Percentiles rank a stretch among this genome's conserved stretches.
phyloP scores from a whole-genome alignment of 1,284 basidiomycete genomes.

The Ganoderma sinense region DNA sequence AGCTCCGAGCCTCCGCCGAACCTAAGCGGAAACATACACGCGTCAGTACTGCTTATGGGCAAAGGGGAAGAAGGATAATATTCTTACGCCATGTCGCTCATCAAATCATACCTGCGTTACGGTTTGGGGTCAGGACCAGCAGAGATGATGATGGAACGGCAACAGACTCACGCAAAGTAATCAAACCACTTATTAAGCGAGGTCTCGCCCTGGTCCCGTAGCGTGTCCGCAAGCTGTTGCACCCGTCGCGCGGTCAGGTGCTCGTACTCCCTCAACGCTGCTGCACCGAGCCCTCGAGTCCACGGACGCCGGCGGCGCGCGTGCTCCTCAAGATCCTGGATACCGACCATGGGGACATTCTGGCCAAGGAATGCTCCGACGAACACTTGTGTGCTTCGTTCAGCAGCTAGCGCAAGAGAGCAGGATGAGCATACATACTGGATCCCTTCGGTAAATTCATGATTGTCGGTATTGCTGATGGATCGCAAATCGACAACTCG shows the following conservation, averaged over 20 bases:
- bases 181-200: constrained; percentile 32
- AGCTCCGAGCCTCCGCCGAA: constrained; percentile 35
- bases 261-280: constrained; percentile 34
- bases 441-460: neutral
- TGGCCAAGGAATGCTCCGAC: neutral
- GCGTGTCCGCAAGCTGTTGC: constrained; percentile 24
- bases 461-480: neutral
- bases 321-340: constrained; percentile 27
- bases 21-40: constrained; percentile 3
- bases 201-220: constrained; percentile 24
- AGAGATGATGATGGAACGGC: neutral
- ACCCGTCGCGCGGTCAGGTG: constrained; percentile 25
- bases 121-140: no score
- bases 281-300: constrained; percentile 32
- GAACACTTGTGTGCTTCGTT: neutral
- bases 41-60: neutral
- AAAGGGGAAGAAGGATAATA: neutral
- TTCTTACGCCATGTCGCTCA: constrained; percentile 38
- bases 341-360: neutral
- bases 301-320: constrained; percentile 31
- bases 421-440: neutral
- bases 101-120: constrained; percentile 31
- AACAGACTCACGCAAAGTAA: constrained; percentile 31
- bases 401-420: neutral
- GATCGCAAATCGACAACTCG: neutral